Evolutionary conservation across 2,329 filamentous ascomycete genomes (phyloP), one percentile per base, ranked within the genome.

Genomic region (Colletotrichum cordylinicola): DNA sequence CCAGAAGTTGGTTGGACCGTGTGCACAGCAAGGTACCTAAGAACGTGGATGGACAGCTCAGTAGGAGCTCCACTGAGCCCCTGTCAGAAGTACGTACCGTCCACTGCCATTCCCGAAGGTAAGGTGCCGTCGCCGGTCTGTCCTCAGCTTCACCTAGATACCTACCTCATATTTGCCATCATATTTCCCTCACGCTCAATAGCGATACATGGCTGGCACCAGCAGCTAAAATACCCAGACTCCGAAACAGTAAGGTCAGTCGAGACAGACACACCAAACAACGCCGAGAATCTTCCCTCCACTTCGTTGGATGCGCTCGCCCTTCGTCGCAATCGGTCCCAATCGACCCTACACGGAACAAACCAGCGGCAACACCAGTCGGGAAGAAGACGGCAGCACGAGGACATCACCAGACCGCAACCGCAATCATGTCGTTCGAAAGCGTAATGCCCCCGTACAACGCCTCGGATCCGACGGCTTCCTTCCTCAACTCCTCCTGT

Each of bases 401-500:
- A 16, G 12, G 18, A 61, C 9, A 15, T 21, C 61, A 29, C 37
- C 15, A 35, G 29, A 21, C 27, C 58, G 18, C 24, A 37, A 27
- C 29, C 39, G 48, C 72, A 58, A 31, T 33, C 68, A 95, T 95
- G 94, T 95, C 94, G 69, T 94, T 95, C 87, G 94, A 96, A 78
- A 86, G 91, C 60, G 90, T 93, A 61, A 88, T 92, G 81, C 93
- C 93, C 3, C 91, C 92, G 16, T 93, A 91, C 87, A 94, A 93
- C 84, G 88, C 92, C 79, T 90, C 90, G 78, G 95, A 98, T 85
- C 94, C 95, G 48, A 89, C 89, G 75, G 94, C 94, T 74, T 92
- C 92, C 76, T 94, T 96, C 86, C 90, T 98, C 80, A 94, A 91
- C 86, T 92, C 94, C 73, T 97, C 96, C 64, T 96, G 94, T 83